Conservation (phyloP, 2,329 filamentous ascomycete species). For the Coniochaeta sp. region DNA sequence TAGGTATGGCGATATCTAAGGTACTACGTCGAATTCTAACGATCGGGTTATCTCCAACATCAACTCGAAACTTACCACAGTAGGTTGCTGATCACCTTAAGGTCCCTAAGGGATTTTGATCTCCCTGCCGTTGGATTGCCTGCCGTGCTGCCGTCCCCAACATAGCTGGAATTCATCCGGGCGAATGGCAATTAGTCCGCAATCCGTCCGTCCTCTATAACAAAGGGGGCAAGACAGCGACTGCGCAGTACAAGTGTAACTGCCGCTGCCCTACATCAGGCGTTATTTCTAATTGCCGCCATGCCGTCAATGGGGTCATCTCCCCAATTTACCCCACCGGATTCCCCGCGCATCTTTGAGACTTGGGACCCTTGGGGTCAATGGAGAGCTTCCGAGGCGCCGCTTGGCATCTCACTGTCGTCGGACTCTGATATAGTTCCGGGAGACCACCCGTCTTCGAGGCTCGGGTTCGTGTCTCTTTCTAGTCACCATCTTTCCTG, state of each 20-base stretch:
- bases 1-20: too few relatives aligned
- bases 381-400: neutral
- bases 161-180: neutral
- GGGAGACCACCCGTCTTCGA: neutral
- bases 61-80: too few relatives aligned
- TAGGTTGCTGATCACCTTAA: too few relatives aligned
- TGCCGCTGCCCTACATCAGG: neutral
- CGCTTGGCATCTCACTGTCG: neutral
- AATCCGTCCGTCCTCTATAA: neutral
- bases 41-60: too few relatives aligned
- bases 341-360: conserved; percentile 1
- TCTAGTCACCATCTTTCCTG: neutral
- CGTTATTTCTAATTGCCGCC: neutral
- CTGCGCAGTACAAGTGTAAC: conserved; percentile 1
- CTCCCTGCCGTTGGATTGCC: neutral
- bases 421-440: neutral
- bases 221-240: neutral
- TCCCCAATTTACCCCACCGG: conserved; percentile 1
- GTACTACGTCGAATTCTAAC: too few relatives aligned
- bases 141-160: neutral
- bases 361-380: neutral
- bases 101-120: neutral
- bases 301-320: neutral
- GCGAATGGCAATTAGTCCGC: neutral
- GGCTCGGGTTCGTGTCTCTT: neutral